Base-by-base conservation (phyloP, 1,284 basidiomycete genomes). In the Tremellales sp. region DNA sequence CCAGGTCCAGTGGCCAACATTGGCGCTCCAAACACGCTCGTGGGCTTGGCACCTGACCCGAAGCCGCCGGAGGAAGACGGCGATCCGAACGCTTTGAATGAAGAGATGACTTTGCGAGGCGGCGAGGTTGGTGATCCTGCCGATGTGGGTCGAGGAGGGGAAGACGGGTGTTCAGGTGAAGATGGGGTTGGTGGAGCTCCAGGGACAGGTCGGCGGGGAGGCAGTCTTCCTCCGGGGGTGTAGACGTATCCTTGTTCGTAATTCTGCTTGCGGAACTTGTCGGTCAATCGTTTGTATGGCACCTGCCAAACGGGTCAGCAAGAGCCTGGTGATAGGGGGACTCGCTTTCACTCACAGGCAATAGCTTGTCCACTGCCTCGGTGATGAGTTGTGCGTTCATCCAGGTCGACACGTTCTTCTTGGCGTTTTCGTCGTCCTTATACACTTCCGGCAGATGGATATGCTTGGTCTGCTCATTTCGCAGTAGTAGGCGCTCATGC, bases 391-490 rank as follows among this genome's bases (percentile, higher is more conserved):
- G 76, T 1, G 93, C 84, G 46, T 84, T 81, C 65, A 81, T 84
- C 79, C 94, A 97, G 2, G 90, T 84, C 29, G 83, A 76, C 13
- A 97, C 89, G 66, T 99, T 99, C 74, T 94, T 88, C 56, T 80
- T 79, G 8, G 90, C 85, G 70, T 94, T 90, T 37, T 86, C 84
- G 3, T 84, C 86, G 17, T 92, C 88, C 58, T 85, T 86, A 76
- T 94, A 97, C 63, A 99, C 97, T 64, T 89, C 93, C 68, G 97
- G 93, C 53, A 99, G 87, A 53, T 91, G 84, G 40, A 98, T 85
- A 58, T 92, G 91, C 79, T 96, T 97, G 48, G 93, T 97, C 75
- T 84, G 92, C 73, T 97, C 94, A 62, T 97, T 97, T 53, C 96
- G 81, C 39, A 97, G 79, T 13, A 94, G 75, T 3, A 98, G 77